Base-by-base conservation (phyloP, 75 land plant genomes). In the Larix kaempferi region DNA sequence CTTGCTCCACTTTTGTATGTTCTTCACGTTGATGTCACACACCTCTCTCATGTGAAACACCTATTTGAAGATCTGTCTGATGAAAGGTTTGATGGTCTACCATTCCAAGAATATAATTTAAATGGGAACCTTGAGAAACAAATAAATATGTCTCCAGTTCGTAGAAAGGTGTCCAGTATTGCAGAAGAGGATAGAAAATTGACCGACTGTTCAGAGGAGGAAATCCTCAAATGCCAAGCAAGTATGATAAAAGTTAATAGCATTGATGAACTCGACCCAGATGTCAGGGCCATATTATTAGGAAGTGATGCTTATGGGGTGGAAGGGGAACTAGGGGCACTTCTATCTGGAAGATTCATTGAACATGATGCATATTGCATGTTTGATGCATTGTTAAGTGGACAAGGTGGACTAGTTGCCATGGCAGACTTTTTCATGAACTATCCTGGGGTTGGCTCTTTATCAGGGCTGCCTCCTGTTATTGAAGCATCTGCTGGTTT, bases 341-440 rank as follows among this genome's bases (percentile, higher is more conserved):
- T 95, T 25, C 73, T 95, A 17, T 93, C 98, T 1, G 86, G 88
- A 74, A 87, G 88, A 77, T 95, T 95, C 83, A 73, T 95, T 84
- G 98, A 95, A 76, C 98, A 95, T 80, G 98, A 95, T 88, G 91
- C 92, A 12, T 95, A 90, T 76, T 91, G 89, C 88, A 91, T 93
- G 92, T 90, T 95, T 82, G 92, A 93, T 86, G 89, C 92, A 56
- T 84, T 93, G 76, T 84, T 95, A 88, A 84, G 79, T 84, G 98
- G 98, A 17, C 71, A 83, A 37, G 74, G 82, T 63, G 80, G 88
- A 19, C 75, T 73, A 6, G 81, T 91, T 76, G 89, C 87, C 10
- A 88, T 95, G 92, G 91, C 92, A 27, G 92, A 91, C 14, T 93
- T 84, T 73, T 95, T 87, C 77, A 76, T 91, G 65, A 79, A 80